These are phyloP conservation scores for Dissoconium aciculare DNA, from an alignment of 2,329 filamentous ascomycete species.

Conservation along the genomic window DNA sequence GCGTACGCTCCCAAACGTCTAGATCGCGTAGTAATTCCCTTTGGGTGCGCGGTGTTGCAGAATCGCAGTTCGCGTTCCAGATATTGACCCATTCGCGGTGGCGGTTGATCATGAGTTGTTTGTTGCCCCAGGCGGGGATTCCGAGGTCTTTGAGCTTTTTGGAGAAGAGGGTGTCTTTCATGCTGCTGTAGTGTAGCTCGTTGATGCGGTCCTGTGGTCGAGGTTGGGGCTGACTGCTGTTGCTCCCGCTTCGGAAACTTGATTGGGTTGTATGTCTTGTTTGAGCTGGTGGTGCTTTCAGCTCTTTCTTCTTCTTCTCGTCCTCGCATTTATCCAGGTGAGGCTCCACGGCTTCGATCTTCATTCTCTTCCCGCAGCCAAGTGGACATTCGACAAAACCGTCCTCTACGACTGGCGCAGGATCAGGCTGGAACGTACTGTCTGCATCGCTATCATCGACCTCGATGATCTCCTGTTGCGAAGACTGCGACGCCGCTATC, in stretches of 20 bases:
- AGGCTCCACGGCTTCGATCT: constrained; percentile 57
- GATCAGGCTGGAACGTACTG: constrained; percentile 23
- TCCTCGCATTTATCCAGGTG: constrained; percentile 59
- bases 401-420: constrained; percentile 39
- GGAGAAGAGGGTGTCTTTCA: constrained; percentile 63
- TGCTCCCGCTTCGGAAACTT: not conserved
- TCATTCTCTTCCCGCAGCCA: constrained; percentile 62
- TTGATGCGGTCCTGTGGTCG: constrained; percentile 51
- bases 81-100: constrained; percentile 90
- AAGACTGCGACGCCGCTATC: constrained; percentile 18
- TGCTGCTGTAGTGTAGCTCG: constrained; percentile 67
- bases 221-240: constrained; percentile 6
- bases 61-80: constrained; percentile 95
- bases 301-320: constrained; percentile 17
- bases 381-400: constrained; percentile 74
- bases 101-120: constrained; percentile 56
- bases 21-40: constrained; percentile 62
- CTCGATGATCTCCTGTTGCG: constrained; percentile 18
- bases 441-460: constrained; percentile 28
- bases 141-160: constrained; percentile 74
- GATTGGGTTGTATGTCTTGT: too few relatives aligned
- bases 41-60: constrained; percentile 54
- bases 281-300: constrained; percentile 12
- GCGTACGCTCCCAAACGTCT: constrained; percentile 72
- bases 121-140: constrained; percentile 54